phyloP scores from a whole-genome alignment of 768 basidiomycete species.

The Leccinum truebloodii region DNA sequence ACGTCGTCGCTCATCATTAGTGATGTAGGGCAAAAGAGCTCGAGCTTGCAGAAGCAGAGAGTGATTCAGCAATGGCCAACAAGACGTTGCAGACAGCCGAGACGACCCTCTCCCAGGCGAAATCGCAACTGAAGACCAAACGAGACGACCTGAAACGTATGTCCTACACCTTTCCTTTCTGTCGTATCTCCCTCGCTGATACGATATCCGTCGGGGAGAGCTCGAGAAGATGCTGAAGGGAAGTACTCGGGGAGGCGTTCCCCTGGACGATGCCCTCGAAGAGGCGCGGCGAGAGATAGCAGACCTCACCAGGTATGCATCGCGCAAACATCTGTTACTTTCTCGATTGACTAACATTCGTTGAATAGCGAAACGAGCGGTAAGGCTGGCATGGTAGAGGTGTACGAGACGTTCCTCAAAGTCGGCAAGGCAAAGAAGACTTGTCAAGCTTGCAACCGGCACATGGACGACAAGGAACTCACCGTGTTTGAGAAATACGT shows the following conservation, averaged over 20 bases:
- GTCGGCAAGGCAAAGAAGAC: conserved; percentile 61
- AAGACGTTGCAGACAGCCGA: conserved; percentile 64
- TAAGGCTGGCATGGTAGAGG: conserved; percentile 40
- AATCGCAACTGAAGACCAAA: conserved; percentile 61
- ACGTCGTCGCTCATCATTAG: not conserved
- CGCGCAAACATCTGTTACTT: not conserved
- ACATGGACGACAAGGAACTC: conserved; percentile 54
- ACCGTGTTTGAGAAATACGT: conserved; percentile 73
- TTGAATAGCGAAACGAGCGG: conserved; percentile 19
- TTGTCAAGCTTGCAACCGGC: conserved; percentile 78
- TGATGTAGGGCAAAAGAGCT: conserved; percentile 63
- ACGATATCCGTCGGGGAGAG: conserved; percentile 4
- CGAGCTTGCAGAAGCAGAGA: conserved; percentile 44
- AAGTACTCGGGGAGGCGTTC: conserved; percentile 38
- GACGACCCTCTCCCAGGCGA: conserved; percentile 57
- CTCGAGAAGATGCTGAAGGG: conserved; percentile 48
- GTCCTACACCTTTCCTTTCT: not conserved
- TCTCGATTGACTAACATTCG: not conserved
- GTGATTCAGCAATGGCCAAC: conserved; percentile 43
- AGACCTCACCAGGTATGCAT: conserved; percentile 22
- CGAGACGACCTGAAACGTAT: conserved; percentile 62
- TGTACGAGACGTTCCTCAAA: conserved; percentile 57
- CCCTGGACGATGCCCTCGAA: conserved; percentile 51
- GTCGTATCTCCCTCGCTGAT: not conserved
- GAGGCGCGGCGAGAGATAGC: conserved; percentile 29